Evolutionary conservation across 2,329 filamentous ascomycete species (phyloP).

Genomic region (Aspergillus pseudoglaucus): DNA sequence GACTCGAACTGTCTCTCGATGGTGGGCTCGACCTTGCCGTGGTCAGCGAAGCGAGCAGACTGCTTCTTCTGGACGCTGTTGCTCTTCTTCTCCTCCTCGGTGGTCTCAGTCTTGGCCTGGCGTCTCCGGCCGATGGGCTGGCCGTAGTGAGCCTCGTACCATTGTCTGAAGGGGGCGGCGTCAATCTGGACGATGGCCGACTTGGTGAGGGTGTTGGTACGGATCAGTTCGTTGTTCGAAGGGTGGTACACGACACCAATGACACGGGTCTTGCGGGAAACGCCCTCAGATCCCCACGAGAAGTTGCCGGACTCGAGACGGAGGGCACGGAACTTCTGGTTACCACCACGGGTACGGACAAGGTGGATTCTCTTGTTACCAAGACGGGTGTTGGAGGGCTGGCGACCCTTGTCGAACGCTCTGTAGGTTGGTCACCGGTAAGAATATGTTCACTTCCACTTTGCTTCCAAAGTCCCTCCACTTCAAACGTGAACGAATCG

Average conservation of each 20-base stretch:
- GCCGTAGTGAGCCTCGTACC: constrained; percentile 99
- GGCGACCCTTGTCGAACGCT: constrained; percentile 99
- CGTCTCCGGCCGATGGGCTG: constrained; percentile 79
- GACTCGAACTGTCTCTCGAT: constrained; percentile 99
- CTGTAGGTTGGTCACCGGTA: constrained; percentile 60
- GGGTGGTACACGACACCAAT: constrained; percentile 98
- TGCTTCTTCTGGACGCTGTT: constrained; percentile 97
- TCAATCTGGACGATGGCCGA: constrained; percentile 98
- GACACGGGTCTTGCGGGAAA: constrained; percentile 98
- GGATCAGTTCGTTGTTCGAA: constrained; percentile 99
- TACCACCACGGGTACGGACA: constrained; percentile 94
- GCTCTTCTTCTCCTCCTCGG: constrained; percentile 87
- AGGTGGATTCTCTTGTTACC: constrained; percentile 93
- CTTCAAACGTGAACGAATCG: neutral
- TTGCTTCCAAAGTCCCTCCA: neutral
- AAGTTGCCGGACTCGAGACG: constrained; percentile 99
- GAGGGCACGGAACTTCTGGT: constrained; percentile 99
- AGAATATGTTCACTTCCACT: constrained; percentile 44
- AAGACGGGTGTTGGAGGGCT: constrained; percentile 99
- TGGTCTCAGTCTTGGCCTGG: constrained; percentile 65
- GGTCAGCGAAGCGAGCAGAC: constrained; percentile 70
- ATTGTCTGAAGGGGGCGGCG: constrained; percentile 97
- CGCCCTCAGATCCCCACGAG: constrained; percentile 96
- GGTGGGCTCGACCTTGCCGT: constrained; percentile 86
- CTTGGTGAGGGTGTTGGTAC: constrained; percentile 99